Percentiles rank a stretch among this genome's conserved stretches.
phyloP scores from a whole-genome alignment of 73 alveolate species.

The Paramecium primaurelia region DNA sequence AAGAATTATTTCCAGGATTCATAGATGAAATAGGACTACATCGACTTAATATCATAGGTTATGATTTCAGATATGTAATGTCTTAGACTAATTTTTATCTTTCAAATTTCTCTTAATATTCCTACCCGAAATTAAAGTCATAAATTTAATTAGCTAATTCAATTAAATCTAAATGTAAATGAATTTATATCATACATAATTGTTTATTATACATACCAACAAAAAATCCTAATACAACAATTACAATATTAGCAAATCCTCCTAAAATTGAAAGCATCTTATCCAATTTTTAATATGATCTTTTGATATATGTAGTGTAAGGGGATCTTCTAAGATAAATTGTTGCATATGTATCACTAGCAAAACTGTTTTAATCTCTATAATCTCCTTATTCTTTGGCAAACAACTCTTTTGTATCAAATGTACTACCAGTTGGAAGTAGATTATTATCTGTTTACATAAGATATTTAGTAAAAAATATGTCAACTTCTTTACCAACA shows the following conservation, averaged over 20 bases:
- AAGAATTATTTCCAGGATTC: not conserved
- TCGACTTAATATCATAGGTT: not conserved
- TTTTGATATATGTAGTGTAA: not conserved
- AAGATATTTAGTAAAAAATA: not conserved
- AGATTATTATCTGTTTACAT: not conserved
- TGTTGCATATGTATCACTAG: not conserved
- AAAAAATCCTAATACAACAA: constrained; percentile 9
- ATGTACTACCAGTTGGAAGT: not conserved
- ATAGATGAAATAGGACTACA: not conserved
- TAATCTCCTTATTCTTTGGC: not conserved
- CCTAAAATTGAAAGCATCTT: constrained; percentile 1
- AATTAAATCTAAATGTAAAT: not conserved
- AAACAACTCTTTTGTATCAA: not conserved
- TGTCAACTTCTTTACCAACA: not conserved
- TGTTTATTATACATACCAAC: constrained; percentile 14
- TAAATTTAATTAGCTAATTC: constrained; percentile 22
- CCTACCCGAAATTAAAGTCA: not conserved
- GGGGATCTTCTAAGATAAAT: constrained; percentile 14
- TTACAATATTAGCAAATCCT: constrained; percentile 35
- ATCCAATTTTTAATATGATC: constrained; percentile 6
- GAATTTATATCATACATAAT: not conserved
- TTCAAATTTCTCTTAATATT: not conserved
- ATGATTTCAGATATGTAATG: not conserved
- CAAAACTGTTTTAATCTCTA: not conserved
- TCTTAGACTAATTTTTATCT: not conserved